These are phyloP conservation scores for Penicillium arizonense DNA, from an alignment of 495 filamentous ascomycete genomes.

Conservation along the genomic window DNA sequence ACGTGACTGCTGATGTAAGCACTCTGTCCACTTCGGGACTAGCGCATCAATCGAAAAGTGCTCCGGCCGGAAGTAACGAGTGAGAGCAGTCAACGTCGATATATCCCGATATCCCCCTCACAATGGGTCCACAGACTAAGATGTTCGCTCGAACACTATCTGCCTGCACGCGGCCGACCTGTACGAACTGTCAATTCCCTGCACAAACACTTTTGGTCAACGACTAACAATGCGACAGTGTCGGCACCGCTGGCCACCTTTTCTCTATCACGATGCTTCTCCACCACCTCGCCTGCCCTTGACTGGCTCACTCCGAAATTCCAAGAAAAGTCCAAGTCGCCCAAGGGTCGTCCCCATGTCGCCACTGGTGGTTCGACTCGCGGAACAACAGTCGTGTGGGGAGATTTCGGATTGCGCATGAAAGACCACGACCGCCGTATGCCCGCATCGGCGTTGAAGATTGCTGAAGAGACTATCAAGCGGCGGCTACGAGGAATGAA, in stretches of 20 bases:
- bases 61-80: slow-evolving; percentile 16
- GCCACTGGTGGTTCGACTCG: slow-evolving; percentile 86
- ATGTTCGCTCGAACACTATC: slow-evolving; percentile 39
- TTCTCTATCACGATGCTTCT: slow-evolving; percentile 61
- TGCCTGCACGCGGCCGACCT: slow-evolving; percentile 33
- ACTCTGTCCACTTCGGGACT: slow-evolving; percentile 18
- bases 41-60: slow-evolving; percentile 34
- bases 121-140: slow-evolving; percentile 40
- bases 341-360: slow-evolving; percentile 85
- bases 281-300: slow-evolving; percentile 59
- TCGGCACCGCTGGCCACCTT: slow-evolving; percentile 30
- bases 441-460: slow-evolving; percentile 79
- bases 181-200: slow-evolving; percentile 22
- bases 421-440: slow-evolving; percentile 89
- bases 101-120: slow-evolving; percentile 14
- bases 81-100: slow-evolving; percentile 9
- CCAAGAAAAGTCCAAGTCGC: slow-evolving; percentile 75
- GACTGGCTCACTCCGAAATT: slow-evolving; percentile 82
- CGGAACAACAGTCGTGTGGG: slow-evolving; percentile 94
- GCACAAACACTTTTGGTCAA: slow-evolving; percentile 2
- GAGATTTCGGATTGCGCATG: slow-evolving; percentile 94
- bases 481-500: slow-evolving; percentile 84
- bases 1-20: slow-evolving; percentile 40
- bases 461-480: slow-evolving; percentile 91
- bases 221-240: slow-evolving; percentile 31